Evolutionary conservation across 768 basidiomycete genomes (phyloP).

Genomic region (Gloeostereum incarnatum): DNA sequence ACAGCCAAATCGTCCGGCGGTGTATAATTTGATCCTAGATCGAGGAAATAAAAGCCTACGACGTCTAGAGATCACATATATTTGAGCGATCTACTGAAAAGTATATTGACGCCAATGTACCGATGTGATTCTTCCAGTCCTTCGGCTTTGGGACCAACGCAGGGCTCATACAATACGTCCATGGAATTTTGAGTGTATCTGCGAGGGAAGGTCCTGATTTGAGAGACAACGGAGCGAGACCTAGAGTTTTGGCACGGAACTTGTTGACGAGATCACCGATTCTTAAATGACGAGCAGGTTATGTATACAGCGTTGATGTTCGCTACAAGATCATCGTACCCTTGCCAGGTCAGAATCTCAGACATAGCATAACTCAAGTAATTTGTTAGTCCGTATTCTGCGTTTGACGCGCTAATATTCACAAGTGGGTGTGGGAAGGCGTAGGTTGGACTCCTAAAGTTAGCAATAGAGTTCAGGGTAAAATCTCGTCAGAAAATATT

Average conservation of each 20-base stretch:
- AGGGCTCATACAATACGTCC: slow-evolving; percentile 57
- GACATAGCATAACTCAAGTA: slow-evolving; percentile 51
- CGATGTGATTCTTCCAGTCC: slow-evolving; percentile 58
- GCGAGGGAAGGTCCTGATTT: slow-evolving; percentile 41
- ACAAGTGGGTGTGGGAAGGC: slow-evolving; percentile 58
- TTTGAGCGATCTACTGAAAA: background rate
- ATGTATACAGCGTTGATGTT: background rate
- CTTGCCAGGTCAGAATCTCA: slow-evolving; percentile 52
- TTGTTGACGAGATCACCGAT: slow-evolving; percentile 51
- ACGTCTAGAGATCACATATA: slow-evolving; percentile 29
- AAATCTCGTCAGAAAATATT: no score
- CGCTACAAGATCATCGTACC: slow-evolving; percentile 21
- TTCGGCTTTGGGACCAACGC: slow-evolving; percentile 47
- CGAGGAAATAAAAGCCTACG: slow-evolving; percentile 58
- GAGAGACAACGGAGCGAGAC: slow-evolving; percentile 35
- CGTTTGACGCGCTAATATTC: slow-evolving; percentile 45
- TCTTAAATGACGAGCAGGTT: slow-evolving; percentile 18
- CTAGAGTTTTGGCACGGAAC: slow-evolving; percentile 40
- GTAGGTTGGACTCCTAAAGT: slow-evolving; percentile 35
- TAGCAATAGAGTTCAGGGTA: no score
- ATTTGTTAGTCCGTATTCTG: slow-evolving; percentile 43
- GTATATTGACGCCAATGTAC: slow-evolving; percentile 17
- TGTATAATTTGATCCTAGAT: slow-evolving; percentile 36
- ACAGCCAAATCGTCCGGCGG: slow-evolving; percentile 36
- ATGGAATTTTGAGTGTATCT: slow-evolving; percentile 47